Percentiles rank a stretch among this genome's conserved stretches.
Evolutionary conservation across 306 rosid genomes (phyloP).

Genomic region (Castanea sativa): DNA sequence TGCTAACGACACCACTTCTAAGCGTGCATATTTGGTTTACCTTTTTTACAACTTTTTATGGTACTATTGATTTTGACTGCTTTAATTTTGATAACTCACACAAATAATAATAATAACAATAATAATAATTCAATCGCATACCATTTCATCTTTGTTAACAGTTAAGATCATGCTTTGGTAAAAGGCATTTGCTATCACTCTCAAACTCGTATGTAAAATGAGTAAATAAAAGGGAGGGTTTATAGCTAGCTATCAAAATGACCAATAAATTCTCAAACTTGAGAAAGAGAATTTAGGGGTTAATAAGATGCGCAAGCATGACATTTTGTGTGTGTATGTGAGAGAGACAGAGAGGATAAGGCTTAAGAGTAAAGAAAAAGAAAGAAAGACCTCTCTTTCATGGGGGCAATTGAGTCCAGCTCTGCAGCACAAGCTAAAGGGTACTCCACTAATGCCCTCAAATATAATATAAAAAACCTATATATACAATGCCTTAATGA

Average conservation of each 20-base stretch:
- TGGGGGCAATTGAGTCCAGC: conserved; percentile 32
- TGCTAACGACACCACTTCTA: too few relatives aligned
- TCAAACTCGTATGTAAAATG: too few relatives aligned
- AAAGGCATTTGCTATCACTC: too few relatives aligned
- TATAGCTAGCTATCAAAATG: background rate
- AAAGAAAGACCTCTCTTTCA: conserved; percentile 12
- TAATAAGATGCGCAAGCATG: background rate
- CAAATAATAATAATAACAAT: background rate
- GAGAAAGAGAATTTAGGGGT: conserved; percentile 1
- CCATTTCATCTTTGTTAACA: too few relatives aligned
- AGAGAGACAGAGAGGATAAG: background rate
- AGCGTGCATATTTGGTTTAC: too few relatives aligned
- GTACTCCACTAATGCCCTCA: conserved; percentile 3
- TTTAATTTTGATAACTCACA: background rate
- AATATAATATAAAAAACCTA: background rate
- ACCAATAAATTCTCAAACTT: background rate
- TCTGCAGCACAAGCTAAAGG: conserved; percentile 4
- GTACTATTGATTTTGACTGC: too few relatives aligned
- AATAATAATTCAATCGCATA: too few relatives aligned
- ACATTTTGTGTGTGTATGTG: background rate
- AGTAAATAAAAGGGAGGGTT: too few relatives aligned
- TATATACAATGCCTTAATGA: background rate
- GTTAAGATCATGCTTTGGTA: too few relatives aligned
- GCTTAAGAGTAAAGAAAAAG: background rate
- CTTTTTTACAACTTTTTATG: too few relatives aligned